phyloP scores from a whole-genome alignment of 331 rosid genomes.

The Cydonia oblonga region DNA sequence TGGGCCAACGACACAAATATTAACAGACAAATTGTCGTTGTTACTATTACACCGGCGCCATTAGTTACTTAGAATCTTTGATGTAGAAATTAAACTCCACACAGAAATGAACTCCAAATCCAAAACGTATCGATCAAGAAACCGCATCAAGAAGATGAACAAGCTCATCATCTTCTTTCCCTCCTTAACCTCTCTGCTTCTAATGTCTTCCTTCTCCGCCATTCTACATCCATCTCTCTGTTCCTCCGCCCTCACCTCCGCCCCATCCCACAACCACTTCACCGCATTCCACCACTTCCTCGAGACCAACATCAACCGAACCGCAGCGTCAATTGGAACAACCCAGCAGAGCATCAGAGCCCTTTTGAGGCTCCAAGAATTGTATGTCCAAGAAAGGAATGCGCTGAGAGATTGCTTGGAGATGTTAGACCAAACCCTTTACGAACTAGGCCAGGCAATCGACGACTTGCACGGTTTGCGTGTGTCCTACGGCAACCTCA shows the following conservation, averaged over 20 bases:
- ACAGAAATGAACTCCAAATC: background rate
- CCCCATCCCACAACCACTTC: background rate
- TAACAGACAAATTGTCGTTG: background rate
- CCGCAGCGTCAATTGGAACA: background rate
- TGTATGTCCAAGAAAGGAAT: background rate
- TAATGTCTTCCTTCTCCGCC: background rate
- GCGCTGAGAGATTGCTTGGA: conserved; percentile 1
- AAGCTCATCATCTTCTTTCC: background rate
- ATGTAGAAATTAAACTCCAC: too few relatives aligned
- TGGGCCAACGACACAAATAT: background rate
- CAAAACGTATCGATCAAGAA: background rate
- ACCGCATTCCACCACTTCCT: background rate
- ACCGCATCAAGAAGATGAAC: background rate
- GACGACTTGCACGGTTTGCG: background rate
- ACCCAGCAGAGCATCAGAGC: background rate
- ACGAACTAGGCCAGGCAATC: background rate
- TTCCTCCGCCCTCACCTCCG: background rate
- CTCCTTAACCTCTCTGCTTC: background rate
- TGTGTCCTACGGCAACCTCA: background rate
- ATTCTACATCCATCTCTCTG: background rate
- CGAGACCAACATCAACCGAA: background rate
- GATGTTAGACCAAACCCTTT: conserved; percentile 4
- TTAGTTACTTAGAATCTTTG: background rate
- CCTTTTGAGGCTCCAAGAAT: background rate
- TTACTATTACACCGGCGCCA: background rate